Conservation (phyloP, 768 basidiomycete species). For the Chiua virens region DNA sequence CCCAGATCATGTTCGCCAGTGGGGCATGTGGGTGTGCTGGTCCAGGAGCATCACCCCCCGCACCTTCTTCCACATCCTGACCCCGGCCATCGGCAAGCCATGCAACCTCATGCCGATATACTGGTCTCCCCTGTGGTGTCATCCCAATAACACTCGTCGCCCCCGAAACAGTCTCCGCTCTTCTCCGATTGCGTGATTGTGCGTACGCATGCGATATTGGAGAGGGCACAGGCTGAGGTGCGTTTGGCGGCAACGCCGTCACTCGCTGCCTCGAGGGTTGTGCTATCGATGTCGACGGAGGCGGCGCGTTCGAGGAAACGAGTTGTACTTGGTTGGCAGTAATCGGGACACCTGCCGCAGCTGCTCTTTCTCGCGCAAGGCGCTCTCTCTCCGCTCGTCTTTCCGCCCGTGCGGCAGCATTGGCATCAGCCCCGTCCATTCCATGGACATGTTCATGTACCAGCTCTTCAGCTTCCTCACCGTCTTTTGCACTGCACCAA, state of each 20-base stretch:
- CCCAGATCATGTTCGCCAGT: constrained; percentile 30
- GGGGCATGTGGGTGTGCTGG: constrained; percentile 20
- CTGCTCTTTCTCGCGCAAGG: constrained; percentile 25
- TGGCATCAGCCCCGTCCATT: constrained; percentile 12
- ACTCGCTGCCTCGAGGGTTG: constrained; percentile 29
- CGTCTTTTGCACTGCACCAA: constrained; percentile 78
- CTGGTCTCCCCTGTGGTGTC: constrained; percentile 28
- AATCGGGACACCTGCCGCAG: constrained; percentile 10
- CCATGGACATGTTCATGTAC: constrained; percentile 28
- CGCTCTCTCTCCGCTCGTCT: constrained; percentile 40
- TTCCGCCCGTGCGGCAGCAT: constrained; percentile 27
- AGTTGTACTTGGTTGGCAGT: constrained; percentile 13
- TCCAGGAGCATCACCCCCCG: constrained; percentile 14
- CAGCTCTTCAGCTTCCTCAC: constrained; percentile 41
- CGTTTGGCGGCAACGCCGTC: constrained; percentile 28
- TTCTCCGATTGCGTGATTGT: constrained; percentile 29
- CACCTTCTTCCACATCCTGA: constrained; percentile 20
- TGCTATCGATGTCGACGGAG: constrained; percentile 6
- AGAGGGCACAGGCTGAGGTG: constrained; percentile 22
- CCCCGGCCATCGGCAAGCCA: constrained; percentile 26
- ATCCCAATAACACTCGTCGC: constrained; percentile 26
- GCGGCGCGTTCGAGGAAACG: constrained; percentile 11
- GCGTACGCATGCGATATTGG: constrained; percentile 15
- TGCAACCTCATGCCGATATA: constrained; percentile 29
- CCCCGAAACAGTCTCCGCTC: constrained; percentile 36